These are phyloP conservation scores for Penicillium psychrosexuale DNA, from an alignment of 2,329 filamentous ascomycete species.

Conservation along the genomic window DNA sequence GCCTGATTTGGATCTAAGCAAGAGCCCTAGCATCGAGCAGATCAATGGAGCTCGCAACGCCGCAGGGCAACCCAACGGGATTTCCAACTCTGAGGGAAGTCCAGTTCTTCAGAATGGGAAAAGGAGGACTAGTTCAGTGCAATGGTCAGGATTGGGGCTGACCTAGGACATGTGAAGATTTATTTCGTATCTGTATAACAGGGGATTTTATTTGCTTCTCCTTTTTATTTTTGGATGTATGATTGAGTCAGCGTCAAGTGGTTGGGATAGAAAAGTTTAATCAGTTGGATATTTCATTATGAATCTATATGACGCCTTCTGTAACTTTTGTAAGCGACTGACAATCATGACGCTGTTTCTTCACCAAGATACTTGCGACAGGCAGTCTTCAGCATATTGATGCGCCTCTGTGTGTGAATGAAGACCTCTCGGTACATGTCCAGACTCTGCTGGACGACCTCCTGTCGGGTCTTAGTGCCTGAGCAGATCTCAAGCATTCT, in stretches of 20 bases:
- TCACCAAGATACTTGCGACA: slow-evolving; percentile 57
- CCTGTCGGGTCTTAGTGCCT: slow-evolving; percentile 68
- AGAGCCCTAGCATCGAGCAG: neutral
- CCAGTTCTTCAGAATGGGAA: neutral
- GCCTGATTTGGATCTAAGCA: neutral
- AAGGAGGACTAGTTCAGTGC: neutral
- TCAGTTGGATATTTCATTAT: neutral
- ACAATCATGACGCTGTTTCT: slow-evolving; percentile 21
- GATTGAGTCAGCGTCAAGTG: neutral
- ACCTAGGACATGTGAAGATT: neutral
- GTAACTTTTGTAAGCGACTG: neutral
- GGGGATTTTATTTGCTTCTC: neutral
- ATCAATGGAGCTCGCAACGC: neutral
- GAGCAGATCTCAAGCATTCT: slow-evolving; percentile 97
- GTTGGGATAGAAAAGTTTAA: neutral
- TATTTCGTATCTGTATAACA: neutral
- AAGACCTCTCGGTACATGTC: slow-evolving; percentile 86
- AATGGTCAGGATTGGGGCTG: neutral
- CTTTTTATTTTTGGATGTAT: neutral
- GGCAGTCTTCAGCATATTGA: slow-evolving; percentile 60
- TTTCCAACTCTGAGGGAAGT: neutral
- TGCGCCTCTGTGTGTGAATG: slow-evolving; percentile 71
- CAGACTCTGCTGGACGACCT: slow-evolving; percentile 78
- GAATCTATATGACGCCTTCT: neutral
- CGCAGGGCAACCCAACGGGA: neutral